Evolutionary conservation across 2,329 filamentous ascomycete genomes (phyloP).

Genomic region (Aspergillus terreus): DNA sequence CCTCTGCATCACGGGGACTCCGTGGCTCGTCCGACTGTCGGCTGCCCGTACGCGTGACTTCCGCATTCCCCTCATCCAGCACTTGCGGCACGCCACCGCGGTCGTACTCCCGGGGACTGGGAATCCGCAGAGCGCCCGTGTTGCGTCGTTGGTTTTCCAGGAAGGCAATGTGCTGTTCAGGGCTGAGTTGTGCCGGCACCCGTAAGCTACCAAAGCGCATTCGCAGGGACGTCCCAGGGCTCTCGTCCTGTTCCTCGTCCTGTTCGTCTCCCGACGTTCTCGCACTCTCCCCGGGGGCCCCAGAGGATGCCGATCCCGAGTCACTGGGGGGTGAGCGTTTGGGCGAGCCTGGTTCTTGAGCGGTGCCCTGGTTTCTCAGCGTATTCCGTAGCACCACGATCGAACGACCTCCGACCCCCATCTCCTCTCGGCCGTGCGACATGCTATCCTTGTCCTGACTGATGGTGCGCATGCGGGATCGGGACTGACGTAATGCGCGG

Average conservation of each 20-base stretch:
- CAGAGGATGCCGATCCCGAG: conserved; percentile 23
- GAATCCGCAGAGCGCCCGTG: conserved; percentile 76
- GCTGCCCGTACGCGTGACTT: conserved; percentile 18
- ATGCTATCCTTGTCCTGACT: conserved; percentile 44
- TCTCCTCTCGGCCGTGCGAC: conserved; percentile 31
- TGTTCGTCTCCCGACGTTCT: conserved; percentile 8
- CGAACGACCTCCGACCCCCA: conserved; percentile 33
- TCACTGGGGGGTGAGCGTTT: conserved; percentile 23
- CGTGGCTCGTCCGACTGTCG: conserved; percentile 19
- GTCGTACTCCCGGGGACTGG: conserved; percentile 86
- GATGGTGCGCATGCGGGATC: conserved; percentile 55
- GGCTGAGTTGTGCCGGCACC: conserved; percentile 51
- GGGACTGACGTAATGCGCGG: conserved; percentile 61
- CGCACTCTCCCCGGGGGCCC: conserved; percentile 17
- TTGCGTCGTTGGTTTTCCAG: conserved; percentile 77
- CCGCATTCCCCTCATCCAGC: conserved; percentile 46
- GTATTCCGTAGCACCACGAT: conserved; percentile 38
- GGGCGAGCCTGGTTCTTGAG: conserved; percentile 14
- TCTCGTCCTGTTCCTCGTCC: conserved; percentile 10
- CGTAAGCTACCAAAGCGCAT: conserved; percentile 46
- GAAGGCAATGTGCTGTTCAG: conserved; percentile 84
- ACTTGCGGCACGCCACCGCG: conserved; percentile 68
- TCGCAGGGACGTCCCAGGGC: conserved; percentile 6
- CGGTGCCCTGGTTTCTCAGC: conserved; percentile 23
- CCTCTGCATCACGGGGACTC: conserved; percentile 14